Base-by-base conservation (phyloP, 495 filamentous ascomycete species). In the Collariella sp. region DNA sequence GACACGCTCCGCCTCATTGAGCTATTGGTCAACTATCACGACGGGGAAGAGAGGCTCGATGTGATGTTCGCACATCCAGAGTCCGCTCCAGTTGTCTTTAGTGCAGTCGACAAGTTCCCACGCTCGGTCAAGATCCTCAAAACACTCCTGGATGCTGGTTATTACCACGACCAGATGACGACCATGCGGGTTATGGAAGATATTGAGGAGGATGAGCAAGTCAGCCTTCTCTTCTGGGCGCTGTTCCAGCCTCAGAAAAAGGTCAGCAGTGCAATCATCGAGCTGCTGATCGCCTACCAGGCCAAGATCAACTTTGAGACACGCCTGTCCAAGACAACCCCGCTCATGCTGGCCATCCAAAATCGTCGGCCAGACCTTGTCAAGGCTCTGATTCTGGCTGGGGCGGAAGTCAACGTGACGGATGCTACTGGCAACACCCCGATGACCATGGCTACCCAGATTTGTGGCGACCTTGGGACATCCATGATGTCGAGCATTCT, bases 251-350 rank as follows among this genome's bases (percentile, higher is more conserved):
- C 75, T 5, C 72, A 78, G 51, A 78, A 78, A 60, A 67, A 66
- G 48, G 63, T 76, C 36, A 78, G 75, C 60, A 74, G 67, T 46
- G 47, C 54, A 10, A 53, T 73, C 40, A 73, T 78, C 26, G 62
- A 71, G 43, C 58, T 75, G 15, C 51, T 78, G 16, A 66, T 76
- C 11, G 54, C 70, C 18, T 62, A 67, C 1, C 69, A 71, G 12
- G 68, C 75, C 40, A 78, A 76, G 39, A 67, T 76, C 46, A 76
- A 78, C 50, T 69, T 68, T 42, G 71, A 72, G 63, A 72, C 72
- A 1, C 52, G 61, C 5, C 5, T 69, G 6, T 74, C 74, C 9
- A 73, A 70, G 23, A 65, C 62, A 9, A 78, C 75, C 7, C 74
- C 75, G 0, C 62, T 78, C 7, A 78, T 78, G 75, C 35, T 75